A percentile compares a stretch with the other conserved stretches of the same genome.
Evolutionary conservation across 768 basidiomycete species (phyloP).

Genomic region (Phaffia australis): DNA sequence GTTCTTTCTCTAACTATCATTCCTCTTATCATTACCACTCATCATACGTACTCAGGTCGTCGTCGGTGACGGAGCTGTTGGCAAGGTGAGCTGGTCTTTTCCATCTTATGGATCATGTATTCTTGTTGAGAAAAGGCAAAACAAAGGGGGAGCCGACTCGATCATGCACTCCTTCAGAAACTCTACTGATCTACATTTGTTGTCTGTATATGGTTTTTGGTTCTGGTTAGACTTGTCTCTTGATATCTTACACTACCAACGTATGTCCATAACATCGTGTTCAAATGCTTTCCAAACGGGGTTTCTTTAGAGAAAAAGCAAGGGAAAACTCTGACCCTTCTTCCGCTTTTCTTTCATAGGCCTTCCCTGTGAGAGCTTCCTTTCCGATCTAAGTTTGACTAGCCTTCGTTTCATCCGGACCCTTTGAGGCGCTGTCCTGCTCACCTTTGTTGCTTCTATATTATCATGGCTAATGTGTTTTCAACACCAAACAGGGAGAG

Average conservation of each 20-base stretch:
- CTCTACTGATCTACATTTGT: not conserved
- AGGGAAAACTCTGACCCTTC: not conserved
- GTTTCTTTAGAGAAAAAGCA: not conserved
- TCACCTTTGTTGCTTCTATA: not conserved
- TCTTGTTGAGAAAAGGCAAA: not conserved
- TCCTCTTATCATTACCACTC: not conserved
- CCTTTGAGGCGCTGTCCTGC: not conserved
- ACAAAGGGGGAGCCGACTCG: conserved; percentile 1
- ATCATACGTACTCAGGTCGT: conserved; percentile 48
- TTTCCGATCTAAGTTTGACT: not conserved
- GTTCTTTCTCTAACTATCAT: not conserved
- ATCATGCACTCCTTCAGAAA: not conserved
- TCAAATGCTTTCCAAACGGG: not conserved
- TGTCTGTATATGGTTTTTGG: not conserved
- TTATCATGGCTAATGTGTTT: too few species aligned
- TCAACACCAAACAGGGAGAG: conserved; percentile 1
- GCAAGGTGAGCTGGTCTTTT: conserved; percentile 58
- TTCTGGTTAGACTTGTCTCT: conserved; percentile 73
- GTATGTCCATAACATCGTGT: not conserved
- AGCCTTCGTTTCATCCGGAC: not conserved
- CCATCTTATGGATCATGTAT: not conserved
- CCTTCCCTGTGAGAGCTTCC: conserved; percentile 5
- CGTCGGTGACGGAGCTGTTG: conserved; percentile 96
- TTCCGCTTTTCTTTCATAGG: not conserved
- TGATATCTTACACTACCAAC: conserved; percentile 94